These are phyloP conservation scores for Didymella pinodella DNA, from an alignment of 2,329 filamentous ascomycete genomes.

Conservation along the genomic window DNA sequence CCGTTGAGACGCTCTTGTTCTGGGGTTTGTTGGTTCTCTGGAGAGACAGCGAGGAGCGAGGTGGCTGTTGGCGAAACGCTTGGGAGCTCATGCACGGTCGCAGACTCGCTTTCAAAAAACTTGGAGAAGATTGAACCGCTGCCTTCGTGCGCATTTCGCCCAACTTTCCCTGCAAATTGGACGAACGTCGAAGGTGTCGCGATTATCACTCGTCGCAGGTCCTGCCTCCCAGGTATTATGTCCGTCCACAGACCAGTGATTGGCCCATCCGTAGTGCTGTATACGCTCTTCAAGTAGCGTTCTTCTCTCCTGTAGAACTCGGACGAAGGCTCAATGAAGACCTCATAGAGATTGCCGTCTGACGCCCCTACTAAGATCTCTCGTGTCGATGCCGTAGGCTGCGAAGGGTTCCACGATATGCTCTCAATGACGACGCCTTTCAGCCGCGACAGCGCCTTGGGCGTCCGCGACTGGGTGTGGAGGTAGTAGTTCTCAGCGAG, in stretches of 20 bases:
- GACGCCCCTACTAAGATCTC: conserved; percentile 91
- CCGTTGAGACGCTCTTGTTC: conserved; percentile 62
- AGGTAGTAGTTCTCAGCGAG: conserved; percentile 97
- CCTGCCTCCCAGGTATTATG: conserved; percentile 69
- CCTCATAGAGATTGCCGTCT: conserved; percentile 96
- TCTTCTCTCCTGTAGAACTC: conserved; percentile 97
- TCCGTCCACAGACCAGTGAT: conserved; percentile 90
- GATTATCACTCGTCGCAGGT: conserved; percentile 79
- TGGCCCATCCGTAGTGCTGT: conserved; percentile 81
- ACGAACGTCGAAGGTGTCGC: conserved; percentile 79
- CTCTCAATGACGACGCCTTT: conserved; percentile 89
- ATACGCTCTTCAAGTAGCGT: conserved; percentile 84
- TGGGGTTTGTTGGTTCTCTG: conserved; percentile 67
- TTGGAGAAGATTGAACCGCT: conserved; percentile 85
- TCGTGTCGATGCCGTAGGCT: conserved; percentile 90
- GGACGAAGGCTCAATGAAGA: conserved; percentile 90
- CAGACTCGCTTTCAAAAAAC: conserved; percentile 87
- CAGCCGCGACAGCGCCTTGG: conserved; percentile 79
- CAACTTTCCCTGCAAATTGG: conserved; percentile 81
- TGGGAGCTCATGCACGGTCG: conserved; percentile 75
- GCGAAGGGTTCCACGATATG: conserved; percentile 91
- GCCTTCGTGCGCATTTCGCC: conserved; percentile 76
- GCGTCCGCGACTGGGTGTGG: conserved; percentile 90
- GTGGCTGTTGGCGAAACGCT: conserved; percentile 65
- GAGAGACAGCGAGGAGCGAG: conserved; percentile 77